Evolutionary conservation across 1,284 basidiomycete genomes (phyloP).

Genomic region (Vanrija pseudolonga): DNA sequence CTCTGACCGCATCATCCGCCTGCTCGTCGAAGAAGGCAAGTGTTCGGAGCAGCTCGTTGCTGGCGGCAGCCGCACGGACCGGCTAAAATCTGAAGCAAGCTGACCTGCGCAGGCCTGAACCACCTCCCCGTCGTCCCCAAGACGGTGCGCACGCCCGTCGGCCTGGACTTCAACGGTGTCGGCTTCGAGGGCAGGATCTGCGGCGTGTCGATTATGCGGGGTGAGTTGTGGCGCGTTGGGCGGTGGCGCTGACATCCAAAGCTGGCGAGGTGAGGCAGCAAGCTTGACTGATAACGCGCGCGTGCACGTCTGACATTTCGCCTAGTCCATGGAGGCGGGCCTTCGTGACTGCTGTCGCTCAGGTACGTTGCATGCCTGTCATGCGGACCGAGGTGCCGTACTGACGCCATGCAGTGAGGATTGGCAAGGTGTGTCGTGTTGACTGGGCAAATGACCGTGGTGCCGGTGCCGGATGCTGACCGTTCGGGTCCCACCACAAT

Average conservation of each 20-base stretch:
- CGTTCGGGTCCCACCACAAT: slow-evolving; percentile 7
- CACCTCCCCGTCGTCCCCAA: slow-evolving; percentile 87
- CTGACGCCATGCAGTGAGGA: slow-evolving; percentile 35
- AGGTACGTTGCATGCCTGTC: slow-evolving; percentile 38
- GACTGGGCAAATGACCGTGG: too few relatives aligned
- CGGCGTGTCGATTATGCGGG: slow-evolving; percentile 83
- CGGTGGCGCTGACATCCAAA: slow-evolving; percentile 1
- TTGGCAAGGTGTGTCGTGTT: slow-evolving; percentile 47
- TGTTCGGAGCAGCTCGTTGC: background rate
- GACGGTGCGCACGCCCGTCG: slow-evolving; percentile 60
- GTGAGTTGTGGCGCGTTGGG: slow-evolving; percentile 20
- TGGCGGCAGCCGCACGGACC: background rate
- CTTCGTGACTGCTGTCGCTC: slow-evolving; percentile 80
- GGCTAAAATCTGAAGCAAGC: background rate
- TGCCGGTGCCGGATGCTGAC: slow-evolving; percentile 16
- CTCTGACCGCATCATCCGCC: slow-evolving; percentile 62
- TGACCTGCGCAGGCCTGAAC: slow-evolving; percentile 75
- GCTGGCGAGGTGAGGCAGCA: slow-evolving; percentile 39
- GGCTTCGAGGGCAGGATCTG: slow-evolving; percentile 92
- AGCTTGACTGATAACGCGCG: background rate
- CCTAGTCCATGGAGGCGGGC: slow-evolving; percentile 86
- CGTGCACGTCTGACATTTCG: slow-evolving; percentile 1
- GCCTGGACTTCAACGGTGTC: slow-evolving; percentile 77
- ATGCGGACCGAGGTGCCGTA: background rate
- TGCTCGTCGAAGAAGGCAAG: slow-evolving; percentile 59